phyloP scores from a whole-genome alignment of 352 stramenopile species.

The Globisporangium paroecandrum region DNA sequence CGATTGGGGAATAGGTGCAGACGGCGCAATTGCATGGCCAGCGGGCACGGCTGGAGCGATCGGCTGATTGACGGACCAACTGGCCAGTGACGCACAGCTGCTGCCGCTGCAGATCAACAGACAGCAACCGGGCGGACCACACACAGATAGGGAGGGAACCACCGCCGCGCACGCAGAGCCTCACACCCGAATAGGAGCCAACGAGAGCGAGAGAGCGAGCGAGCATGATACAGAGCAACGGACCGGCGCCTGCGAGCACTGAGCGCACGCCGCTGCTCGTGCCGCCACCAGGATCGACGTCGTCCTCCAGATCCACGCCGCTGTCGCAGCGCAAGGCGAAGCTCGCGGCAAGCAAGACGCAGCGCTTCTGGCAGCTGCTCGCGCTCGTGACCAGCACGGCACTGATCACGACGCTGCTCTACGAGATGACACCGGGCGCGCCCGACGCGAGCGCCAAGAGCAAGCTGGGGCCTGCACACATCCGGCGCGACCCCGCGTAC shows the following conservation, averaged over 20 bases:
- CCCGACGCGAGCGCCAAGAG: slow-evolving; percentile 9
- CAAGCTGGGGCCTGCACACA: slow-evolving; percentile 8
- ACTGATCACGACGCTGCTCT: slow-evolving; percentile 18
- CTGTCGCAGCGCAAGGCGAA: slow-evolving; percentile 11
- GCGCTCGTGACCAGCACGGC: slow-evolving; percentile 13
- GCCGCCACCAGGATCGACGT: neutral
- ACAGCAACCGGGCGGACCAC: neutral
- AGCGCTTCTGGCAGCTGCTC: slow-evolving; percentile 17
- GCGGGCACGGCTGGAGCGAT: neutral
- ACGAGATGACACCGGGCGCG: slow-evolving; percentile 15
- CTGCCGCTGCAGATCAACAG: neutral
- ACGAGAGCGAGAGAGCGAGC: neutral
- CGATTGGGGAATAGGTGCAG: slow-evolving; percentile 7
- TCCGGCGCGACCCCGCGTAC: slow-evolving; percentile 17
- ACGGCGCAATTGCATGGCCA: neutral
- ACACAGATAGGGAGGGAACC: neutral
- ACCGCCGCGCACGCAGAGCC: neutral
- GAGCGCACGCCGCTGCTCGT: slow-evolving; percentile 13
- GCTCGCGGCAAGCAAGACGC: slow-evolving; percentile 1
- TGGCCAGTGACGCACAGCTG: neutral
- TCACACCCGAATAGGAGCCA: neutral
- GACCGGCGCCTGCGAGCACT: neutral
- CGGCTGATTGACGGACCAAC: neutral
- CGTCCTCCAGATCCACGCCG: neutral
- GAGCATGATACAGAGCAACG: neutral